Evolutionary conservation across 129 eudicot species (phyloP).

Genomic region (Daucus carota): DNA sequence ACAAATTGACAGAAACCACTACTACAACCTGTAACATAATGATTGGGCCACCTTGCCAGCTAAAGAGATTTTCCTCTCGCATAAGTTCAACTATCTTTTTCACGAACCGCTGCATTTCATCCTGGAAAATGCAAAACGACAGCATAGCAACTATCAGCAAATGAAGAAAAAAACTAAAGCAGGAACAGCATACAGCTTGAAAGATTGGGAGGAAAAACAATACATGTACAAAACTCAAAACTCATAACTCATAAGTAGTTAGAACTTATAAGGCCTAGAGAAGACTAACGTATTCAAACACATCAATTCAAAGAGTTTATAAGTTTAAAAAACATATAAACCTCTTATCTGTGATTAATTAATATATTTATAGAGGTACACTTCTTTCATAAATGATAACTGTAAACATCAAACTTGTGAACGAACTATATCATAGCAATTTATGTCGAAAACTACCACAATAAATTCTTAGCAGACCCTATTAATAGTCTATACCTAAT

Average conservation of each 20-base stretch:
- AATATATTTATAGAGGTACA: not conserved
- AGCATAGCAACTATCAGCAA: not conserved
- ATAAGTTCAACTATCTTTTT: constrained; percentile 81
- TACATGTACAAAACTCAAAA: not conserved
- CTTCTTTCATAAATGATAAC: not conserved
- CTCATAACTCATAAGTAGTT: not conserved
- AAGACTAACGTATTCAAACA: not conserved
- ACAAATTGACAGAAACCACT: not conserved
- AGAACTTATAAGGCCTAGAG: not conserved
- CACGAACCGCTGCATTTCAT: constrained; percentile 89
- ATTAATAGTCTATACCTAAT: not conserved
- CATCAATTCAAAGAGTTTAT: not conserved
- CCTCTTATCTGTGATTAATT: not conserved
- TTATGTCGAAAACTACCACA: not conserved
- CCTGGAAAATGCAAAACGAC: constrained; percentile 33
- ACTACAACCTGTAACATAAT: constrained; percentile 74
- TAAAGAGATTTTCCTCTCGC: constrained; percentile 71
- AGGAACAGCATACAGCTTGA: not conserved
- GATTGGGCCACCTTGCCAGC: constrained; percentile 99
- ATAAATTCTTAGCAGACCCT: not conserved
- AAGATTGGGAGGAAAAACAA: not conserved
- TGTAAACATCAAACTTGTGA: not conserved
- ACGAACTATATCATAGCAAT: not conserved
- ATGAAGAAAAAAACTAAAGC: not conserved
- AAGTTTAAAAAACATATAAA: not conserved